Base-by-base conservation (phyloP, 768 basidiomycete species). In the Udeniomyces megalosporus region DNA sequence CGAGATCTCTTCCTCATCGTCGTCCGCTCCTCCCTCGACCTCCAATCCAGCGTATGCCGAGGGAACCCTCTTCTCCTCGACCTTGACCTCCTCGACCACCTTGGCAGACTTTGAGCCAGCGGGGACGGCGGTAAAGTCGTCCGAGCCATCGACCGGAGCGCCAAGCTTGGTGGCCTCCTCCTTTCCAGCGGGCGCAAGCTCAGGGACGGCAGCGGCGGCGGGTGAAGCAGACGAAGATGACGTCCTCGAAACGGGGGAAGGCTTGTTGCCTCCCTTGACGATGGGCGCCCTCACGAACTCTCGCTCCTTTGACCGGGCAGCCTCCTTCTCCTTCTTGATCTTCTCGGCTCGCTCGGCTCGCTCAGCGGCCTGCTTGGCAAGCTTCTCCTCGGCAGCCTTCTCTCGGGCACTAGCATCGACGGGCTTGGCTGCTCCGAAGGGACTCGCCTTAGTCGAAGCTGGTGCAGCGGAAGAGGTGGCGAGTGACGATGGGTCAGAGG, bases 381-480 rank as follows among this genome's bases (percentile, higher is more conserved):
- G 65, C 58, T 71, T 71, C 35, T 67, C 70, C 31, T 68, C 73
- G 5, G 70, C 70, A 45, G 69, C 72, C 29, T 60, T 61, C 69
- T 96, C 91, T 58, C 81, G 80, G 0, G 79, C 76, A 35, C 84
- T 77, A 20, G 85, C 82, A 71, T 97, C 91, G 24, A 96, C 85
- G 14, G 93, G 90, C 68, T 86, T 84, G 38, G 93, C 93, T 58
- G 79, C 78, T 53, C 93, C 95, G 70, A 97, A 97, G 6, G 92
- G 92, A 71, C 80, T 90, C 5, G 76, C 66, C 65, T 71, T 74
- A 63, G 84, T 70, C 38, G 81, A 75, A 38, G 77, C 70, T 5
- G 77, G 67, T 24, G 73, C 70, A n/a, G 70, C 66, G 49, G 75
- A 77, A 65, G 55, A 76, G 71, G 17, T 78, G 74, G 60, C 79